Base-by-base conservation (phyloP, 1,139 yeast species). In the Debaryomycetaceae sp. region DNA sequence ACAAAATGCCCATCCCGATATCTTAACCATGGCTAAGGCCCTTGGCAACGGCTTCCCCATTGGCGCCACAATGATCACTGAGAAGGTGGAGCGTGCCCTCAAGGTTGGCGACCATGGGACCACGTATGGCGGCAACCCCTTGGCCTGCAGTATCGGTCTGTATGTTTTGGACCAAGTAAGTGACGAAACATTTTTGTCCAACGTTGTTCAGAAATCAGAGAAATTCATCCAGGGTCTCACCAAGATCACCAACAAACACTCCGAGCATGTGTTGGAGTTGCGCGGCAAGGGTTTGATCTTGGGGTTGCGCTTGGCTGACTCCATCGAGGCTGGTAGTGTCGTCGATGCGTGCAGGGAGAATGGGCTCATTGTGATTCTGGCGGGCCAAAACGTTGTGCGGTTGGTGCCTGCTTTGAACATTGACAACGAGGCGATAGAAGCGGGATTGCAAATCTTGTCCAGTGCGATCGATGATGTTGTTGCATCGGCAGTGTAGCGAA, bases 1-100 rank as follows among this genome's bases (percentile, higher is more conserved):
- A 26, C 55, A 65, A 28, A 83, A 76, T 38, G 95, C 91, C 0
- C 94, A 86, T 51, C 98, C 98, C 3, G 98, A 91, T 57, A 84
- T 91, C 40, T 56, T 91, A 34, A 89, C 98, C 18, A 75, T 82
- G 71, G 98, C 98, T 31, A 91, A 91, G 57, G 96, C 97, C 2
- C 67, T 91, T 27, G 98, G 98, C 37, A 91, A 91, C 51, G 98
- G 98, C n/a, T 86, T 78, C 67, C 98, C 98, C 23, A 83, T 91
- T 46, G 96, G 95, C 31, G 98, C 97, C 5, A 84, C 95, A 3
- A 72, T 91, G 73, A 78, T 91, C 34, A 76, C 84, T 31, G 93
- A 85, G 42, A 70, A 75, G 37, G 83, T 91, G 19, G 94, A 86
- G 51, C 56, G 65, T 10, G 76, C 68, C 2, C 65, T 91, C 44